Conservation (phyloP, 345 rosid species). For the Syzygium grande region DNA sequence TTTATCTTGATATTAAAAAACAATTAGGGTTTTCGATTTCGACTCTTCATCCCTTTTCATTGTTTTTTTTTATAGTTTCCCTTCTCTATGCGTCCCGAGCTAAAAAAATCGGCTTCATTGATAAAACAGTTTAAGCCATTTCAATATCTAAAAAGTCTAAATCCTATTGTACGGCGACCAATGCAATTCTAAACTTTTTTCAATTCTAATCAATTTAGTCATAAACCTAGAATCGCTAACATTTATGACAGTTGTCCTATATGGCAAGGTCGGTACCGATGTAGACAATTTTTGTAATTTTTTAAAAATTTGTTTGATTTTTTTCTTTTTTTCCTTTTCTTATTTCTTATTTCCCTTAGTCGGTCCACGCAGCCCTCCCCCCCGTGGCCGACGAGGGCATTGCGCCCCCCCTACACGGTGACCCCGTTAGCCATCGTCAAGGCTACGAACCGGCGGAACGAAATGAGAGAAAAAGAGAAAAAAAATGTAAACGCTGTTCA, state of each 20-base stretch:
- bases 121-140: background rate
- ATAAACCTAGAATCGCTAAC: accelerated
- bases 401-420: too few species aligned
- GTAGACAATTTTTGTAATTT: background rate
- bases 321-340: too few species aligned
- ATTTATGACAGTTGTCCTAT: accelerated
- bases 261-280: accelerated
- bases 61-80: background rate
- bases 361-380: too few species aligned
- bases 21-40: background rate
- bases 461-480: background rate
- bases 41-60: background rate
- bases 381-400: background rate
- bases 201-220: too few species aligned
- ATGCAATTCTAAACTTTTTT: too few species aligned
- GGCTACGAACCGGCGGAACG: accelerated
- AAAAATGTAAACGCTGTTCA: accelerated
- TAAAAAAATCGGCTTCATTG: background rate
- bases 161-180: too few species aligned
- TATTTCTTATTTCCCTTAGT: background rate
- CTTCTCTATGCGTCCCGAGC: background rate
- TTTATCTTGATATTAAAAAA: background rate
- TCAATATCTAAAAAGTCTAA: background rate
- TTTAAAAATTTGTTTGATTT: background rate
- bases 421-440: background rate